A percentile compares a stretch with the other conserved stretches of the same genome.
Evolutionary conservation across 2,329 filamentous ascomycete species (phyloP).

Genomic region (Xylariaceae sp.): DNA sequence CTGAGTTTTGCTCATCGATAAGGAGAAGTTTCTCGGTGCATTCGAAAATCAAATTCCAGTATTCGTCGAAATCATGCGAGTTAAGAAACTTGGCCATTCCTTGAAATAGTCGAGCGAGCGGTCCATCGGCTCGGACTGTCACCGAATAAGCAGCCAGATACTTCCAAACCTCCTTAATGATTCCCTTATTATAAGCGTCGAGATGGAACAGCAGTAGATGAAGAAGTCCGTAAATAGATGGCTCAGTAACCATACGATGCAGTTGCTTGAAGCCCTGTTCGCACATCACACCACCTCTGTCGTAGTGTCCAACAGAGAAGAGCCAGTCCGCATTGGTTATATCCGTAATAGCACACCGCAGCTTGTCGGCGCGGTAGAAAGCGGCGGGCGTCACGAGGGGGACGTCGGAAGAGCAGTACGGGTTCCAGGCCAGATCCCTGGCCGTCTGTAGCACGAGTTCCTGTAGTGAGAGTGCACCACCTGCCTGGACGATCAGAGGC

Average conservation of each 20-base stretch:
- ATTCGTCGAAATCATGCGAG: conserved; percentile 29
- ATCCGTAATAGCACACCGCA: conserved; percentile 31
- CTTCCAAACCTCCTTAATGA: conserved; percentile 30
- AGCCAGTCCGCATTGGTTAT: conserved; percentile 31
- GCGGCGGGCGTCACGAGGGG: conserved; percentile 27
- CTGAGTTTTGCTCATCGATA: conserved; percentile 25
- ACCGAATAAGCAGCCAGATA: conserved; percentile 28
- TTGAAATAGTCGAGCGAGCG: conserved; percentile 27
- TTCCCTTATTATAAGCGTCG: conserved; percentile 27
- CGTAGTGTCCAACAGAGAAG: conserved; percentile 26
- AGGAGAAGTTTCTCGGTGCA: conserved; percentile 28
- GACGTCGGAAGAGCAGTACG: conserved; percentile 26
- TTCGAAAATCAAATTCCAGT: conserved; percentile 30
- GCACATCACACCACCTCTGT: conserved; percentile 28
- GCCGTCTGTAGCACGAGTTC: conserved; percentile 29
- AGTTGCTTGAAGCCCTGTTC: conserved; percentile 28
- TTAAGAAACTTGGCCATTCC: conserved; percentile 28
- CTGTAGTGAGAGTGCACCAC: conserved; percentile 28
- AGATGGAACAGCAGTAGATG: conserved; percentile 28
- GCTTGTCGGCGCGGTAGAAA: conserved; percentile 26
- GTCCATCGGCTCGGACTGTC: conserved; percentile 23
- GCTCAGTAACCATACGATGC: conserved; percentile 27
- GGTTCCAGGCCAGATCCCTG: conserved; percentile 29
- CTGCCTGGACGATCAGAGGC: conserved; percentile 21
- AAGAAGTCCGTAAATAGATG: conserved; percentile 28